Base-by-base conservation (phyloP, 2,329 filamentous ascomycete species). In the Stemphylium beticola region DNA sequence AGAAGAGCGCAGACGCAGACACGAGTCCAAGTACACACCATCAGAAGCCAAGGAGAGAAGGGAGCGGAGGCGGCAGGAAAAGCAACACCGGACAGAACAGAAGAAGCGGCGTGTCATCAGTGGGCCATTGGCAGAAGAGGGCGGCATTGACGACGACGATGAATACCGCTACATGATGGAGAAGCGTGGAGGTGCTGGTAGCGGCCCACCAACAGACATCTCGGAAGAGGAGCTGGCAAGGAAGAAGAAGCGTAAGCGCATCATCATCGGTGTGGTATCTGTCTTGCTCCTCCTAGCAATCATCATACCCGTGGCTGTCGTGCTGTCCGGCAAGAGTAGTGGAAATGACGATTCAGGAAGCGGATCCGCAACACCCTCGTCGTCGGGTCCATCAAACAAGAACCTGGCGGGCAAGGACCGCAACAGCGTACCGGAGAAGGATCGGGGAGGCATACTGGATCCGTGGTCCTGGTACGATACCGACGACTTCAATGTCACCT, bases 381-480 rank as follows among this genome's bases (percentile, higher is more conserved):
- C 45, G 18, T 36, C 53, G 24, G 68, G 71, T 43, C 79, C 80
- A 1, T 55, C 72, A 3, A 82, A 80, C 60, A 74, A 67, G 55
- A 81, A 82, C 44, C 71, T 82, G 3, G 65, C 78, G 10, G 76
- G 75, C 42, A 72, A 81, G 14, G 76, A 77, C 11, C 68, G 77
- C 18, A 68, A 73, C 55, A 74, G 73, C 51, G 79, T 82, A 32
- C 80, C 80, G 1, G 77, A 79, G 52, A 82, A 81, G 57, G 92
- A 86, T 66, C 87, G 85, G 74, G 91, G 87, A 12, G 91, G 89
- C 2, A 88, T 90, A 59, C 81, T 96, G 17, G 93, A 99, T 69
- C 95, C 95, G 0, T 96, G 92, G 74, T 87, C 88, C 2, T 99
- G 95, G 95, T 89, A 90, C 62, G 89, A 96, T 65, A 97, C 93